Evolutionary conservation across 352 stramenopile species (phyloP).

Genomic region (Pythium sp.): DNA sequence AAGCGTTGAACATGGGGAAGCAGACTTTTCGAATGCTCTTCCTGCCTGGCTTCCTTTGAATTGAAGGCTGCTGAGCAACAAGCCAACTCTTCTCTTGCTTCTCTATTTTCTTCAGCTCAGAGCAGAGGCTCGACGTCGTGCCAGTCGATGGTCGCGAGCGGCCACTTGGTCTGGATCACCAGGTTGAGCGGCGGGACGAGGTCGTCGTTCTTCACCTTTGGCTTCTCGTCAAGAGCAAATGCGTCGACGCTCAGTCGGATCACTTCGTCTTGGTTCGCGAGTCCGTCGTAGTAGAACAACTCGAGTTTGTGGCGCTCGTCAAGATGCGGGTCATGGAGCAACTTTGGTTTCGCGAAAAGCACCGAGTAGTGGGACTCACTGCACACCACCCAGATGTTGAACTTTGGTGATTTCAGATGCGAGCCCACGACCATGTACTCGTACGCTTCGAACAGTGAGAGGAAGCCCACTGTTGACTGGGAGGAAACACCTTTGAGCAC

Average conservation of each 20-base stretch:
- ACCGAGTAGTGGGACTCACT: slow-evolving; percentile 93
- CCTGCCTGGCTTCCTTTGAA: not conserved
- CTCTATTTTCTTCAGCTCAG: slow-evolving; percentile 23
- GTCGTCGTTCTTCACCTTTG: slow-evolving; percentile 41
- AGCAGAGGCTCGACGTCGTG: slow-evolving; percentile 86
- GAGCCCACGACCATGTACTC: slow-evolving; percentile 85
- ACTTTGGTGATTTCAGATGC: slow-evolving; percentile 67
- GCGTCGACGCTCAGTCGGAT: slow-evolving; percentile 64
- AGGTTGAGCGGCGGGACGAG: slow-evolving; percentile 86
- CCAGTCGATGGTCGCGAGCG: slow-evolving; percentile 75
- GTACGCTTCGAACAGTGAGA: slow-evolving; percentile 92
- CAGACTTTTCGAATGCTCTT: not conserved
- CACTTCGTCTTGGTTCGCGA: slow-evolving; percentile 87
- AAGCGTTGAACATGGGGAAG: not conserved
- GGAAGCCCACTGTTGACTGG: slow-evolving; percentile 71
- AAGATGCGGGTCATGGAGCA: slow-evolving; percentile 23
- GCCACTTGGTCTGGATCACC: slow-evolving; percentile 90
- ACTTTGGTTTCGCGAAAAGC: slow-evolving; percentile 54
- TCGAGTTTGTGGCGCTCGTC: slow-evolving; percentile 47
- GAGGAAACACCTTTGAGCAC: slow-evolving; percentile 69
- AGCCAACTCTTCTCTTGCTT: not conserved
- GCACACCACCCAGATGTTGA: slow-evolving; percentile 90
- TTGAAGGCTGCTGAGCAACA: not conserved
- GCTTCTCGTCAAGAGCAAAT: slow-evolving; percentile 25
- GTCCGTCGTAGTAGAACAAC: slow-evolving; percentile 87